Evolutionary conservation across 129 eudicot species (phyloP).

Genomic region (Tagetes erecta): DNA sequence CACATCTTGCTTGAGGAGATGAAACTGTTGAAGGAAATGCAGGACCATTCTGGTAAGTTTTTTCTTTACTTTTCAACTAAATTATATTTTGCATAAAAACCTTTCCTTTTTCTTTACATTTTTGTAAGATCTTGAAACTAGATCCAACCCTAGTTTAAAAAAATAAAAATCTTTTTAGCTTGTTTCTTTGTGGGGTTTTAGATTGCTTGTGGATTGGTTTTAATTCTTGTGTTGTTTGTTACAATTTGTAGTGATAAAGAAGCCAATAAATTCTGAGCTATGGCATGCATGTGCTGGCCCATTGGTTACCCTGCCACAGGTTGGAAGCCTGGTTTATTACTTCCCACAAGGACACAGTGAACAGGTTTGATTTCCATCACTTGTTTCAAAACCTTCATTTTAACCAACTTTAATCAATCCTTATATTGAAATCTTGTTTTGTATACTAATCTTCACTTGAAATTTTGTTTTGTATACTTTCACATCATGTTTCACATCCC

Average conservation of each 20-base stretch:
- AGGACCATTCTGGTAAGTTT: slow-evolving; percentile 82
- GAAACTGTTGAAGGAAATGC: slow-evolving; percentile 93
- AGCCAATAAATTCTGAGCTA: slow-evolving; percentile 78
- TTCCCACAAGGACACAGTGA: slow-evolving; percentile 98
- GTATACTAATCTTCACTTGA: slow-evolving; percentile 11
- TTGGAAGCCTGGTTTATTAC: slow-evolving; percentile 94
- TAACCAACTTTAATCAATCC: too few species aligned
- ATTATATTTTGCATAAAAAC: background rate
- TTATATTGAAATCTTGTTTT: background rate
- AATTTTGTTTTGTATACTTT: background rate
- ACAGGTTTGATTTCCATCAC: slow-evolving; percentile 58
- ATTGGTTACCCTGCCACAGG: slow-evolving; percentile 84
- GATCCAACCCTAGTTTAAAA: background rate
- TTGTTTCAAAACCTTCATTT: background rate
- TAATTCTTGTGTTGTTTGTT: background rate
- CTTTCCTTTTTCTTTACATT: background rate
- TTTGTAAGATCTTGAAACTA: slow-evolving; percentile 7
- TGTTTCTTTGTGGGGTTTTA: background rate
- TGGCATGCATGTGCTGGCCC: slow-evolving; percentile 99
- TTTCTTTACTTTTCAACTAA: background rate
- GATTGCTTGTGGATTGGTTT: background rate
- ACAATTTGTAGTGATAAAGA: slow-evolving; percentile 30
- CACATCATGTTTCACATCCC: background rate
- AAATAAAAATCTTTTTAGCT: background rate
- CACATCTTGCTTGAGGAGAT: slow-evolving; percentile 73